Conservation (phyloP, 2,329 filamentous ascomycete species). For the Fusarium longipes region DNA sequence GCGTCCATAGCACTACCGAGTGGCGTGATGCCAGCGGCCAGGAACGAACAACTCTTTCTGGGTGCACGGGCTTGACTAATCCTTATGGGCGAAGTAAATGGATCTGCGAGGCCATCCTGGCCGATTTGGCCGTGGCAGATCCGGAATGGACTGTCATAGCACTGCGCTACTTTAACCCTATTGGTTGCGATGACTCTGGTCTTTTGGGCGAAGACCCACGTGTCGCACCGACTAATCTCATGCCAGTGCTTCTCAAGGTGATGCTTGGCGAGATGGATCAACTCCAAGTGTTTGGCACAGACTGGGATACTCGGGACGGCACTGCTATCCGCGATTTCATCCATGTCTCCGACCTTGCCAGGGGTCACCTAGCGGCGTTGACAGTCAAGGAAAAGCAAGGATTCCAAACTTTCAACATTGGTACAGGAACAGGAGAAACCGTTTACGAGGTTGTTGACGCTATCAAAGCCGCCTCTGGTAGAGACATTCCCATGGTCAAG, state of each 20-base stretch:
- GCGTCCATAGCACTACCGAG: constrained; percentile 60
- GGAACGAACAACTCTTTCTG: neutral
- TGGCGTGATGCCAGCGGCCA: constrained; percentile 38
- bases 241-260: constrained; percentile 51
- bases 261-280: constrained; percentile 62
- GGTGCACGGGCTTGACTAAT: constrained; percentile 1
- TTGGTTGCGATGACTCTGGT: constrained; percentile 73
- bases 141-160: constrained; percentile 71
- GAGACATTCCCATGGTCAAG: neutral
- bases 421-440: constrained; percentile 54
- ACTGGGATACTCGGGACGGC: constrained; percentile 74
- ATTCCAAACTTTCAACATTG: constrained; percentile 60
- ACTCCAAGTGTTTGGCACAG: constrained; percentile 64
- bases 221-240: constrained; percentile 10
- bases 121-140: constrained; percentile 69
- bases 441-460: constrained; percentile 9
- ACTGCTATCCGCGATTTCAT: constrained; percentile 76
- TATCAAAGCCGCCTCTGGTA: neutral
- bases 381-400: constrained; percentile 43
- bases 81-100: constrained; percentile 74
- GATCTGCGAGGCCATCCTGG: constrained; percentile 74
- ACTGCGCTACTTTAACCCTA: constrained; percentile 75
- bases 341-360: constrained; percentile 72
- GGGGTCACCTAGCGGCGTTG: constrained; percentile 72
- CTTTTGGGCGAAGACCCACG: constrained; percentile 71